Percentiles rank a stretch among this genome's conserved stretches.
Evolutionary conservation across 352 stramenopile genomes (phyloP).

Genomic region (Peronospora destructor): DNA sequence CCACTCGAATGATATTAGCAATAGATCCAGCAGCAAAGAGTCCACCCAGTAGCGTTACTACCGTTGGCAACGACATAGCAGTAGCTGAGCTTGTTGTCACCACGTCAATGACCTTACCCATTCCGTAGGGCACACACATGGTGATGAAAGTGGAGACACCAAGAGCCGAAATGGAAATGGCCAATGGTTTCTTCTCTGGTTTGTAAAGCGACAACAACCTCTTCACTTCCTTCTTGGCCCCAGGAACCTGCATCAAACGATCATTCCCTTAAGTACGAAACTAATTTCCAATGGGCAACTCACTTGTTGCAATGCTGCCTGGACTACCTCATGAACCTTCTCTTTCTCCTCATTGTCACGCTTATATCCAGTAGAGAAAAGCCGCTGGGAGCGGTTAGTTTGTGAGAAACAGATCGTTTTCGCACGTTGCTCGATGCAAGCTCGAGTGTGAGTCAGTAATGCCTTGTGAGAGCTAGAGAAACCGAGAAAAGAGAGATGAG

Average conservation of each 20-base stretch:
- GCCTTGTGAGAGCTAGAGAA: conserved; percentile 13
- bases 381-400: conserved; percentile 9
- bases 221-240: conserved; percentile 27
- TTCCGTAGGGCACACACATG: conserved; percentile 75
- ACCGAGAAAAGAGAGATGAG: not conserved
- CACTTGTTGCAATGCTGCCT: conserved; percentile 1
- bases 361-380: conserved; percentile 22
- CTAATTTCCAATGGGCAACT: not conserved
- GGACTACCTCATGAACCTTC: not conserved
- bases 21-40: conserved; percentile 67
- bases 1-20: conserved; percentile 63
- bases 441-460: conserved; percentile 6
- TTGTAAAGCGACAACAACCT: conserved; percentile 52
- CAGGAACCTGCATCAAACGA: not conserved
- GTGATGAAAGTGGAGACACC: conserved; percentile 62
- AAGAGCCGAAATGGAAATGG: conserved; percentile 56
- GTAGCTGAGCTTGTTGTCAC: conserved; percentile 41
- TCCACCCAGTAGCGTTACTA: conserved; percentile 49
- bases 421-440: not conserved
- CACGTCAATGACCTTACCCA: conserved; percentile 77
- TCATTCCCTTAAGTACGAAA: conserved; percentile 8
- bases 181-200: conserved; percentile 61
- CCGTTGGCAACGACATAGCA: conserved; percentile 35
- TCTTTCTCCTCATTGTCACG: conserved; percentile 11
- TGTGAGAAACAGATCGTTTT: conserved; percentile 2